These are phyloP conservation scores for Paecilomyces sp. DNA, from an alignment of 2,329 filamentous ascomycete species.

Conservation along the genomic window DNA sequence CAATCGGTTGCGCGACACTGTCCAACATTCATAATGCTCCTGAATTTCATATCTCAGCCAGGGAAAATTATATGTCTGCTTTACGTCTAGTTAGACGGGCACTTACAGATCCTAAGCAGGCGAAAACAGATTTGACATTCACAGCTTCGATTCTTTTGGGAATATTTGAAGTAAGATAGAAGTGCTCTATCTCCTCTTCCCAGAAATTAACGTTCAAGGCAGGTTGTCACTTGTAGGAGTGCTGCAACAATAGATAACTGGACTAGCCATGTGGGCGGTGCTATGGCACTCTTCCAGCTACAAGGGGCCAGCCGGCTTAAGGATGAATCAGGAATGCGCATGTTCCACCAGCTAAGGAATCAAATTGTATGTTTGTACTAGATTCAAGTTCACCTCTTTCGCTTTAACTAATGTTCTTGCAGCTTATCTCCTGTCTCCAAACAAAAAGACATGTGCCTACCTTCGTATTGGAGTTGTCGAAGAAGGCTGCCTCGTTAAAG, in stretches of 20 bases:
- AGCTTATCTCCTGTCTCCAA: constrained; percentile 32
- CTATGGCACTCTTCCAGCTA: constrained; percentile 49
- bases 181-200: background rate
- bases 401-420: constrained; percentile 3
- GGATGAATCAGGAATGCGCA: constrained; percentile 41
- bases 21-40: constrained; percentile 47
- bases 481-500: constrained; percentile 20
- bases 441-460: constrained; percentile 21
- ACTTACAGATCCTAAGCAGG: constrained; percentile 24
- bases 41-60: constrained; percentile 41
- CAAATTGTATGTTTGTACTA: constrained; percentile 42
- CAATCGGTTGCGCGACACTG: constrained; percentile 53
- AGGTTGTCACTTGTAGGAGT: constrained; percentile 35
- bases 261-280: constrained; percentile 53
- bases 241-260: constrained; percentile 45
- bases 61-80: constrained; percentile 48
- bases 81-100: constrained; percentile 37
- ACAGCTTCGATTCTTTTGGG: constrained; percentile 53
- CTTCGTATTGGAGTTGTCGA: constrained; percentile 24
- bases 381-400: background rate
- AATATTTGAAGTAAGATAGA: constrained; percentile 50
- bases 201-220: constrained; percentile 2
- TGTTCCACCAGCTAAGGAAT: constrained; percentile 50
- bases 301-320: constrained; percentile 32
- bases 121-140: constrained; percentile 37